Evolutionary conservation across 352 stramenopile genomes (phyloP), one percentile per base, ranked within the genome.

Genomic region (Phytophthora citricola): DNA sequence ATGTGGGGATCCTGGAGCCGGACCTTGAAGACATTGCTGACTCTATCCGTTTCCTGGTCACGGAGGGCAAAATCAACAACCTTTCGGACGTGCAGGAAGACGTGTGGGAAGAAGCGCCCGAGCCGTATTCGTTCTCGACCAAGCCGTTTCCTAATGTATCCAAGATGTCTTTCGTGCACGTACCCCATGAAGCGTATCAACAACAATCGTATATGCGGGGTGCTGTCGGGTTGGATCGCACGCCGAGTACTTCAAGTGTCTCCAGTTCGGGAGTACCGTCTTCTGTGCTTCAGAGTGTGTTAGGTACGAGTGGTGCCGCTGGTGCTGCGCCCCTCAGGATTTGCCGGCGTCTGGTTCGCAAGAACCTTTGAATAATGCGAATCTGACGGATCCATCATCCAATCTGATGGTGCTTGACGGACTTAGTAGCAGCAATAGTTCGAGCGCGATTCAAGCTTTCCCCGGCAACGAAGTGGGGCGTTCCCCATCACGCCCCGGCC

Each of bases 11-110:
- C 55, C 73, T 95, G 46, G 87, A 97, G 56, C 91, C 91, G 29
- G 90, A 97, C 47, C 80, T 98, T 9, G 85, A 98, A 73, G 94
- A 98, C 47, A 98, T 98, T 61, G 95, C 92, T 43, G 91, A 97
- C 69, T 97, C 93, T 20, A 98, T 98, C 50, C 76, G 75, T n/a
- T 95, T 93, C 36, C 73, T 95, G 29, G 85, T 92, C 11, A 93
- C 83, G 2, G 87, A 95, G 58, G 87, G 85, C 26, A 95, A 95
- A 59, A 92, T 92, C 57, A 92, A 91, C 65, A 95, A 95, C 64
- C 53, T 93, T 27, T 83, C 79, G 6, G 75, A 92, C 29, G 79
- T 93, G 10, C 73, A 88, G 34, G 79, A 91, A 64, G 87, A 93
- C 34, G 81, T 95, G 5, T 95, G 87, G 87, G 87, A 95, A 79